Base-by-base conservation (phyloP, 305 asterid genomes). In the Fraxinus dipetala region DNA sequence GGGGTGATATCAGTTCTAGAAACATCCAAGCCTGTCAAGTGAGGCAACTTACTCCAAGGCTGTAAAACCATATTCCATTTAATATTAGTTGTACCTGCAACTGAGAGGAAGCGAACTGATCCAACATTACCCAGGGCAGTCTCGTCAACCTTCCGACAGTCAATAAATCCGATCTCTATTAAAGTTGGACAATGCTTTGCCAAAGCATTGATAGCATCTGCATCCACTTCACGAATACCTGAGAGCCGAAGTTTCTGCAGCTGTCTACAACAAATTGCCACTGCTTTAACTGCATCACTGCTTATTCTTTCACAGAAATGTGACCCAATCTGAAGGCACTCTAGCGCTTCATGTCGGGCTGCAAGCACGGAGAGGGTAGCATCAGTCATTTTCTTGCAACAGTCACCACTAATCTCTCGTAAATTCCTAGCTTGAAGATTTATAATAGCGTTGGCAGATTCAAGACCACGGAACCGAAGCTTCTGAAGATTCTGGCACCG, bases 301-400 rank as follows among this genome's bases (percentile, higher is more conserved):
- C 88, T 91, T 65, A 95, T 91, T 88, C 89, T 89, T 78, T 91
- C 97, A 78, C 97, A 95, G 85, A 90, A 93, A 85, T 91, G 98
- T 2, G 98, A 97, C 63, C 97, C 99, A 77, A 95, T 90, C 83
- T 91, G 95, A 81, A 93, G 92, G 89, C 92, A 90, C 89, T 95
- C 92, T 48, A 95, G 91, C 65, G 85, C 87, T 86, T 91, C 95
- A 34, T 94, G 98, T 32, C 97, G 89, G 22, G 98, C 97, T 76
- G 89, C 99, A 79, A 95, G 90, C 81, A 91, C 90, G 35, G 92
- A 89, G 74, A 95, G 91, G 1, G 95, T 91, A 22, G 97, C 90
- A 88, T 93, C 97, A 24, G 93, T 88, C 83, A 95, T 88, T 89
- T 87, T 91, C 87, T 91, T 83, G 88, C 97, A 92, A 81, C 87